These are phyloP conservation scores for Calocera viscosa DNA, from an alignment of 768 basidiomycete genomes.

Conservation along the genomic window DNA sequence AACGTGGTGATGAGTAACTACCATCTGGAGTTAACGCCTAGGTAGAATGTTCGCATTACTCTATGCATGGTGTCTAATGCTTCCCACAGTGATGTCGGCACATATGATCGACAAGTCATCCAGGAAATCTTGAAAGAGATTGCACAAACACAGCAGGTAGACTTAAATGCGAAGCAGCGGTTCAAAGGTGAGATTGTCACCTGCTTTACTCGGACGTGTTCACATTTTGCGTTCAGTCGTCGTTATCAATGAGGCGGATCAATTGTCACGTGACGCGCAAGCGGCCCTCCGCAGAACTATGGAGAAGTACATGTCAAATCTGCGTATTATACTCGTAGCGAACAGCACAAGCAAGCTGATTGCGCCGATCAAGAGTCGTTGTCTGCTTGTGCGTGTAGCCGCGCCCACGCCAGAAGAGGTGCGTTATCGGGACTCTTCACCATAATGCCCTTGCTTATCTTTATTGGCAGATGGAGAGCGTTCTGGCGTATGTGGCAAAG, in stretches of 20 bases:
- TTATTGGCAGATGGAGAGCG: constrained; percentile 54
- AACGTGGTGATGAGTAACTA: constrained; percentile 97
- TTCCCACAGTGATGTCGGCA: constrained; percentile 73
- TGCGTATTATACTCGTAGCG: constrained; percentile 92
- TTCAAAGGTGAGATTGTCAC: constrained; percentile 68
- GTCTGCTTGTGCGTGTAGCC: constrained; percentile 84
- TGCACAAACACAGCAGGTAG: constrained; percentile 96
- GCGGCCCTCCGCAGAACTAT: constrained; percentile 93
- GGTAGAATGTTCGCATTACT: constrained; percentile 36
- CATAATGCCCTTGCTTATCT: background rate
- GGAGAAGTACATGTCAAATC: constrained; percentile 98
- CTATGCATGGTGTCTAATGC: background rate
- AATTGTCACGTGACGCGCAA: constrained; percentile 88
- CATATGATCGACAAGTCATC: constrained; percentile 86
- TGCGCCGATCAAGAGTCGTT: constrained; percentile 91
- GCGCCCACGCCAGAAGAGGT: constrained; percentile 75
- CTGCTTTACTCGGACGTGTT: background rate
- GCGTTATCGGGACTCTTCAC: constrained; percentile 14
- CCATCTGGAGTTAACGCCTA: constrained; percentile 95
- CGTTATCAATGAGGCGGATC: constrained; percentile 94
- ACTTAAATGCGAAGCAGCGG: constrained; percentile 83
- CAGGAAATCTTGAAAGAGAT: constrained; percentile 97
- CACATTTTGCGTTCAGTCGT: constrained; percentile 48
- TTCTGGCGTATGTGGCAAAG: constrained; percentile 66
- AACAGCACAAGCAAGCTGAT: constrained; percentile 92